Evolutionary conservation across 2,329 filamentous ascomycete species (phyloP).

Genomic region (Verticillium nonalfalfae): DNA sequence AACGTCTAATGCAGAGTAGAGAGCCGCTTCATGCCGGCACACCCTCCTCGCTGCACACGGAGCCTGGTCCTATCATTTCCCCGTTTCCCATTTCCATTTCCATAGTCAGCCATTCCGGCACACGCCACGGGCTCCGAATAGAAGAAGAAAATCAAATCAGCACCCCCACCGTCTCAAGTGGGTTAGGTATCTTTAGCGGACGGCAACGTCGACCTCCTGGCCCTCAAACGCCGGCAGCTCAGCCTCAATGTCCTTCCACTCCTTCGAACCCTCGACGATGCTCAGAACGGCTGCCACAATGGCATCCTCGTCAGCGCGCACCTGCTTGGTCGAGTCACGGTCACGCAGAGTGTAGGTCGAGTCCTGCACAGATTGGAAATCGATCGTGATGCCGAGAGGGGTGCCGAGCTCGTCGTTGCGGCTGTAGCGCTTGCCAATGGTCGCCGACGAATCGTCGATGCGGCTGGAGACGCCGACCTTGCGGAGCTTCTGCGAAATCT

Average conservation of each 20-base stretch:
- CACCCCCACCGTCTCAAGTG: neutral
- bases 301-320: constrained; percentile 74
- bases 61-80: neutral
- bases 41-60: neutral
- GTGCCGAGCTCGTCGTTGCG: constrained; percentile 96
- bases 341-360: constrained; percentile 82
- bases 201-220: constrained; percentile 53
- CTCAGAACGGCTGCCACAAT: constrained; percentile 70
- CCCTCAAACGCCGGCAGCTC: constrained; percentile 81
- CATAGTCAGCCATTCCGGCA: neutral
- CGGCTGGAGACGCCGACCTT: constrained; percentile 73
- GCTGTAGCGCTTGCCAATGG: constrained; percentile 90
- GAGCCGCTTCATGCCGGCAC: neutral
- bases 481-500: constrained; percentile 70
- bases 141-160: neutral
- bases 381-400: constrained; percentile 86
- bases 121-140: neutral
- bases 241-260: constrained; percentile 62
- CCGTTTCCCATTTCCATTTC: neutral
- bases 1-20: neutral
- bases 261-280: constrained; percentile 40
- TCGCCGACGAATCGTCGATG: constrained; percentile 84
- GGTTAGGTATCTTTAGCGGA: constrained; percentile 1
- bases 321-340: constrained; percentile 84
- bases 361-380: constrained; percentile 92